Percentiles rank a stretch among this genome's conserved stretches.
These are phyloP conservation scores for Danielia oregonensis DNA, from an alignment of 805 yeast genomes.

Conservation along the genomic window DNA sequence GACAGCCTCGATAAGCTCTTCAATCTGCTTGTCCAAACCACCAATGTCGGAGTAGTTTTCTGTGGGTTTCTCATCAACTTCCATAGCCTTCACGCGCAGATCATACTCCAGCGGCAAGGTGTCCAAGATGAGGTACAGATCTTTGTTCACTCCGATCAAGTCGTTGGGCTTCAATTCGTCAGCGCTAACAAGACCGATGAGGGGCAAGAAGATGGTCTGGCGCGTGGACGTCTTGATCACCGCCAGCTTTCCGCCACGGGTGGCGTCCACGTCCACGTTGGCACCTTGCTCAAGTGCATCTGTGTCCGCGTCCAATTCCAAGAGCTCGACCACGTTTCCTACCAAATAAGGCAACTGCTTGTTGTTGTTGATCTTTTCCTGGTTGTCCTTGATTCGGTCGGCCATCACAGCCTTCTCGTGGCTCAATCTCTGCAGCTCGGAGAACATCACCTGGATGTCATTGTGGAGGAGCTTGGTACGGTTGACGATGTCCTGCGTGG, in stretches of 20 bases:
- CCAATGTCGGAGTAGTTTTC: slow-evolving; percentile 98
- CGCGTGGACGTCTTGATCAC: slow-evolving; percentile 96
- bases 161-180: slow-evolving; percentile 94
- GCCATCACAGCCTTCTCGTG: slow-evolving; percentile 93
- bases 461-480: slow-evolving; percentile 87
- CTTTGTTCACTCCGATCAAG: slow-evolving; percentile 95
- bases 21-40: slow-evolving; percentile 63
- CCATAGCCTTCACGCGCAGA: slow-evolving; percentile 98
- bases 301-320: slow-evolving; percentile 82
- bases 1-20: slow-evolving; percentile 21
- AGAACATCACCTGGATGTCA: slow-evolving; percentile 90
- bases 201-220: slow-evolving; percentile 93
- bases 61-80: slow-evolving; percentile 97
- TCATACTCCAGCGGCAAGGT: slow-evolving; percentile 97
- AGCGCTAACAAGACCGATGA: slow-evolving; percentile 93
- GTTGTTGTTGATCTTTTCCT: slow-evolving; percentile 92
- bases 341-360: slow-evolving; percentile 94
- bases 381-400: slow-evolving; percentile 92
- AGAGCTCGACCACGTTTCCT: slow-evolving; percentile 91
- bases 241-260: slow-evolving; percentile 94
- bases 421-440: slow-evolving; percentile 83
- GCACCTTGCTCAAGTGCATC: slow-evolving; percentile 91
- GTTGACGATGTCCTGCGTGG: slow-evolving; percentile 80
- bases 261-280: slow-evolving; percentile 86
- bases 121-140: slow-evolving; percentile 88